Conservation (phyloP, 1,284 basidiomycete genomes). For the Ustilago lituana region DNA sequence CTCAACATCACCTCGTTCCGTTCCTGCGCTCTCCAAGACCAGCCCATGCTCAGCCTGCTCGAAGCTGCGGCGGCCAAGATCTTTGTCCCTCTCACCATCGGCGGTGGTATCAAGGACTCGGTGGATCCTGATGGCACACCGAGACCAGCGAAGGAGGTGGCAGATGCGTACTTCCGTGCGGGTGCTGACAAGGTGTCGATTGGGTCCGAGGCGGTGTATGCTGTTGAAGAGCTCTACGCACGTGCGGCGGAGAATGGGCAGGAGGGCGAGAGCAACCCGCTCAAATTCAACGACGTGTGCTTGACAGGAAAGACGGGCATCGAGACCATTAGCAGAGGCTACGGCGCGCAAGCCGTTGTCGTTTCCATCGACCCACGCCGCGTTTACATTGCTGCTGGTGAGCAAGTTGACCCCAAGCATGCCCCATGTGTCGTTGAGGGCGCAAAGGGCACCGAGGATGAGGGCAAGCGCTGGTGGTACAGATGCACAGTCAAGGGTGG, state of each 20-base stretch:
- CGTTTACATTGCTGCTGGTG: conserved; percentile 78
- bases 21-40: conserved; percentile 90
- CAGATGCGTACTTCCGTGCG: conserved; percentile 93
- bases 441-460: conserved; percentile 71
- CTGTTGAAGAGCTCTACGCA: conserved; percentile 80
- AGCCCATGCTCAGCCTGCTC: conserved; percentile 97
- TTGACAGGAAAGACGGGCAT: conserved; percentile 76
- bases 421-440: conserved; percentile 50
- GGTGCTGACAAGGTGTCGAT: conserved; percentile 98
- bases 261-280: conserved; percentile 54
- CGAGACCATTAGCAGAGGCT: conserved; percentile 87
- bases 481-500: conserved; percentile 96
- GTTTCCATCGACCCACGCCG: conserved; percentile 95
- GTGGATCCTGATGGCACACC: conserved; percentile 93
- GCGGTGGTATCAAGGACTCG: conserved; percentile 96
- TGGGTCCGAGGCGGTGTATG: conserved; percentile 92
- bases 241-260: conserved; percentile 79
- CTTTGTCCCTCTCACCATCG: conserved; percentile 98
- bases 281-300: conserved; percentile 58
- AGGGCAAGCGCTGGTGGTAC: conserved; percentile 89
- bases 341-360: conserved; percentile 97
- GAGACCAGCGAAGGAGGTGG: conserved; percentile 89
- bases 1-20: conserved; percentile 99
- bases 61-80: conserved; percentile 86
- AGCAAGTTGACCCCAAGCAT: conserved; percentile 69